A percentile compares a stretch with the other conserved stretches of the same genome.
Evolutionary conservation across 306 rosid genomes (phyloP).

Genomic region (Inga oerstediana): DNA sequence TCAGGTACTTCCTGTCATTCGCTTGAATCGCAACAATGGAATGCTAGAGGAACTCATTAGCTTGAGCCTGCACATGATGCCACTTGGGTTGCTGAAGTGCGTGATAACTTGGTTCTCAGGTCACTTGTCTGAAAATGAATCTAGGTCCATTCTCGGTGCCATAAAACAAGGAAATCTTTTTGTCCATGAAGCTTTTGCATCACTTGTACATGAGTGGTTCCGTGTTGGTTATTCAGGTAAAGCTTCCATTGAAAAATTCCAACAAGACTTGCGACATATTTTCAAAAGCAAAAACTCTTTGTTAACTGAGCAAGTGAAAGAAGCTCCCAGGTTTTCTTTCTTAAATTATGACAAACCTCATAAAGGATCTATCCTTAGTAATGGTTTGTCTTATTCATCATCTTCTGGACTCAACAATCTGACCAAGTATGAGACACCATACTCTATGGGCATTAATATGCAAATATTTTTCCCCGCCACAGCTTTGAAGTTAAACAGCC

Average conservation of each 20-base stretch:
- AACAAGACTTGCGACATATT: slow-evolving; percentile 62
- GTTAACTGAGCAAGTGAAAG: slow-evolving; percentile 51
- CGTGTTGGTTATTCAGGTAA: slow-evolving; percentile 82
- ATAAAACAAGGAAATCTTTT: slow-evolving; percentile 48
- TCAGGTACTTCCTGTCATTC: slow-evolving; percentile 79
- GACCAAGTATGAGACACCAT: slow-evolving; percentile 54
- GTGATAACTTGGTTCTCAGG: slow-evolving; percentile 84
- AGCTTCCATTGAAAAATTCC: slow-evolving; percentile 64
- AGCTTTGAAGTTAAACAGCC: slow-evolving; percentile 47
- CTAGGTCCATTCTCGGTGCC: slow-evolving; percentile 56
- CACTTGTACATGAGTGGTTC: slow-evolving; percentile 81
- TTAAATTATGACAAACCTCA: slow-evolving; percentile 41
- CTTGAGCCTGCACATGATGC: slow-evolving; percentile 82
- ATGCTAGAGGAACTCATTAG: slow-evolving; percentile 68
- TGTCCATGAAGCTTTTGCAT: slow-evolving; percentile 56
- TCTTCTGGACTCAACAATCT: slow-evolving; percentile 45
- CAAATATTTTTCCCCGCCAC: slow-evolving; percentile 68
- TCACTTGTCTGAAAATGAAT: slow-evolving; percentile 72
- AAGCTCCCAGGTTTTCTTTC: slow-evolving; percentile 51
- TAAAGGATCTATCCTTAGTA: slow-evolving; percentile 39
- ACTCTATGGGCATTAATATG: slow-evolving; percentile 68
- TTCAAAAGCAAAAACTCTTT: slow-evolving; percentile 65
- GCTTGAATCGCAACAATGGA: slow-evolving; percentile 56
- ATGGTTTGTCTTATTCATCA: slow-evolving; percentile 43
- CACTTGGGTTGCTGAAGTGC: slow-evolving; percentile 84